These are phyloP conservation scores for Crithidia fasciculata DNA, from an alignment of 208 protist species.

Conservation along the genomic window DNA sequence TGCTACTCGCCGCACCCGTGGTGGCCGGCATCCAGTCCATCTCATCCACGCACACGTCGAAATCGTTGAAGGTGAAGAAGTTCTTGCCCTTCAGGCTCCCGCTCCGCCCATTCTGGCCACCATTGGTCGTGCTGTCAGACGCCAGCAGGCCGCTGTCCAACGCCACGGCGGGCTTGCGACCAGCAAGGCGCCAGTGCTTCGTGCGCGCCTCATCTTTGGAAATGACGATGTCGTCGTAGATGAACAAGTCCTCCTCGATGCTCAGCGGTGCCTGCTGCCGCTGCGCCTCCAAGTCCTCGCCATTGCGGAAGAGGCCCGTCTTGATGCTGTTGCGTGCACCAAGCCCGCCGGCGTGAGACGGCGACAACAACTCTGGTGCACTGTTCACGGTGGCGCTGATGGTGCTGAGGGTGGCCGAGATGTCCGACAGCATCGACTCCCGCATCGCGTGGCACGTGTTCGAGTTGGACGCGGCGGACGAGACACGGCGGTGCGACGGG, in stretches of 20 bases:
- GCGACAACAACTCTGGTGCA: constrained; percentile 3
- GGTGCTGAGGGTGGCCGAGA: constrained; percentile 25
- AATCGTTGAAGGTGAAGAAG: constrained; percentile 86
- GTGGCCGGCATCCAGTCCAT: constrained; percentile 56
- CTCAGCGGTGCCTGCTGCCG: constrained; percentile 49
- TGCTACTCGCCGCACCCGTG: background rate
- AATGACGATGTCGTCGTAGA: constrained; percentile 88
- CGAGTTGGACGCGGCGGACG: background rate
- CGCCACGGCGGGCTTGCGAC: constrained; percentile 44
- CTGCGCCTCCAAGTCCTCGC: constrained; percentile 82
- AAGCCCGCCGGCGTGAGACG: background rate
- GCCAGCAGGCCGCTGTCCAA: background rate
- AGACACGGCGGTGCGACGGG: background rate
- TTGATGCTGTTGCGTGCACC: constrained; percentile 16
- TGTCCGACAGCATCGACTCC: constrained; percentile 43
- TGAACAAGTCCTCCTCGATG: constrained; percentile 79
- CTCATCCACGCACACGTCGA: constrained; percentile 84
- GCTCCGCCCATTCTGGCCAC: constrained; percentile 10
- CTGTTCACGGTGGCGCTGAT: constrained; percentile 8
- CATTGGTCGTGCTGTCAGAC: background rate
- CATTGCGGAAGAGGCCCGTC: constrained; percentile 13
- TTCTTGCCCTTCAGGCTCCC: constrained; percentile 16
- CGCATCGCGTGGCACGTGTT: constrained; percentile 12
- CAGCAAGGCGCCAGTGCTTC: constrained; percentile 77
- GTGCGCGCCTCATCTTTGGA: constrained; percentile 70